phyloP scores from a whole-genome alignment of 2,329 filamentous ascomycete genomes.

The Epichloe sibirici region DNA sequence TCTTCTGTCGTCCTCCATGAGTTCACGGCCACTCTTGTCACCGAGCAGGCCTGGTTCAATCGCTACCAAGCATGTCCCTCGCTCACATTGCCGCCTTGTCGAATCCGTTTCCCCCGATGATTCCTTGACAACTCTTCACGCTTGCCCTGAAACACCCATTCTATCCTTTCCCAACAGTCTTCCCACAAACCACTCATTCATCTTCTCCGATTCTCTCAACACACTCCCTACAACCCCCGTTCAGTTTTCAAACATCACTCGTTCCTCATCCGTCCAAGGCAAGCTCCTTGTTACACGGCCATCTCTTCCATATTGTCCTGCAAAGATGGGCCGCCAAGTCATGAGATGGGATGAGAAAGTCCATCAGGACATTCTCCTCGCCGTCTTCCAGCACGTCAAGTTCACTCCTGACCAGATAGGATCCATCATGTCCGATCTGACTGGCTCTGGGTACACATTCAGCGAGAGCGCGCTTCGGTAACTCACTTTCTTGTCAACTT shows the following conservation, averaged over 20 bases:
- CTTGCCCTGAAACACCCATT: neutral
- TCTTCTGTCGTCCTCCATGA: neutral
- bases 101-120: too few relatives aligned
- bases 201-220: neutral
- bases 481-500: neutral
- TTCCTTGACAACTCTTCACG: neutral
- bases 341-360: conserved; percentile 30
- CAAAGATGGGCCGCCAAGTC: conserved; percentile 12
- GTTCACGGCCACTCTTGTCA: too few relatives aligned
- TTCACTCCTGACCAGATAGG: conserved; percentile 20
- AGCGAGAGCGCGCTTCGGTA: conserved; percentile 30
- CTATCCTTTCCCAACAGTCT: too few relatives aligned
- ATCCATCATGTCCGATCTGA: conserved; percentile 26
- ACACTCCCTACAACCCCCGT: too few relatives aligned
- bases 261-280: too few relatives aligned
- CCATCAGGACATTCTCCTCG: conserved; percentile 32
- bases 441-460: conserved; percentile 27
- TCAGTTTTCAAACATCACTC: too few relatives aligned
- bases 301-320: neutral
- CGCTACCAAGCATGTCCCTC: neutral
- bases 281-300: neutral
- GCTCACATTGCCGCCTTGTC: too few relatives aligned
- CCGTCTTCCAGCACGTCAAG: conserved; percentile 25
- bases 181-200: too few relatives aligned
- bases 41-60: neutral